A percentile compares a stretch with the other conserved stretches of the same genome.
Conservation (phyloP, 2,329 filamentous ascomycete genomes). For the Monilinia vaccinii-corymbosi region DNA sequence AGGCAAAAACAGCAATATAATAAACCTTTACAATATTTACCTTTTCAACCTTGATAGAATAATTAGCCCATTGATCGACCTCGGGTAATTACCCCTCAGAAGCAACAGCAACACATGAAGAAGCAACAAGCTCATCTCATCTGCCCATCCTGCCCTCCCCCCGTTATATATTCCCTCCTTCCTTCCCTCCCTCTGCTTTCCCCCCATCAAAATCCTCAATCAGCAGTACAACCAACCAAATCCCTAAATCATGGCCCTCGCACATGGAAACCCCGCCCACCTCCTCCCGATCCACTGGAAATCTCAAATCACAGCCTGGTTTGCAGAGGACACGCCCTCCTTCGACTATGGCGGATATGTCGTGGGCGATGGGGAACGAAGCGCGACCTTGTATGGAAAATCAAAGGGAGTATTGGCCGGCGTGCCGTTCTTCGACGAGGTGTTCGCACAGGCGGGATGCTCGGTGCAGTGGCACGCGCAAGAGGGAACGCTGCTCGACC, state of each 20-base stretch:
- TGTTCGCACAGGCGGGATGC: slow-evolving; percentile 84
- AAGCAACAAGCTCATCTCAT: not conserved
- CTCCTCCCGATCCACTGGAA: slow-evolving; percentile 84
- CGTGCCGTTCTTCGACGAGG: slow-evolving; percentile 89
- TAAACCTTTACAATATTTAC: too few species aligned
- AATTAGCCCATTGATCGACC: not conserved
- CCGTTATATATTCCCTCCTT: not conserved
- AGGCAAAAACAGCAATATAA: too few species aligned
- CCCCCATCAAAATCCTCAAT: not conserved
- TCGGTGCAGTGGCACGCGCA: slow-evolving; percentile 77
- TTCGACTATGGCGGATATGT: slow-evolving; percentile 98
- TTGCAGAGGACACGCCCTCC: slow-evolving; percentile 90
- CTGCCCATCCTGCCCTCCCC: not conserved
- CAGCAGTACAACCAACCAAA: not conserved
- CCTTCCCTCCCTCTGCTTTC: not conserved
- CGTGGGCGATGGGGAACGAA: slow-evolving; percentile 61
- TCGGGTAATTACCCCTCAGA: too few species aligned
- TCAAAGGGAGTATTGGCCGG: slow-evolving; percentile 78
- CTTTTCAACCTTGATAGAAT: too few species aligned
- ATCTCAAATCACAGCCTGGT: slow-evolving; percentile 70
- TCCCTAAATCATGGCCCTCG: slow-evolving; percentile 21
- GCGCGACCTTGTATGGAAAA: slow-evolving; percentile 60
- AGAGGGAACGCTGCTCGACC: slow-evolving; percentile 63
- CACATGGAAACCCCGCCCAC: slow-evolving; percentile 53
- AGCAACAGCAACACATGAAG: too few species aligned